Percentiles rank a stretch among this genome's conserved stretches.
Conservation (phyloP, 257 asterid genomes). For the Paraleonurus japonicus region DNA sequence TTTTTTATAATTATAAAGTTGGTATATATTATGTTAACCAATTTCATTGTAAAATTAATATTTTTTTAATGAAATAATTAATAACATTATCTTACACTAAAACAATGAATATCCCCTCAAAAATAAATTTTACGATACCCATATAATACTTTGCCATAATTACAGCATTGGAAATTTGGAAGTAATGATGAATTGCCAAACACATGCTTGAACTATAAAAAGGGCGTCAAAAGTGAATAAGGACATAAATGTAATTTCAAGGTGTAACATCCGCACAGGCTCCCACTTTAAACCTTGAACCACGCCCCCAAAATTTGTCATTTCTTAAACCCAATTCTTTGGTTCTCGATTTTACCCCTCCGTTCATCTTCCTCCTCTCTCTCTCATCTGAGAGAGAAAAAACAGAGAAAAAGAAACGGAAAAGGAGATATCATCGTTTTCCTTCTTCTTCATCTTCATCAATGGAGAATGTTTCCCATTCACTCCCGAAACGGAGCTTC, state of each 20-base stretch:
- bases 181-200: neutral
- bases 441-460: too few species aligned
- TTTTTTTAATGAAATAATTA: too few species aligned
- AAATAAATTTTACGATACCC: too few species aligned
- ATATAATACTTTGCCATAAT: too few species aligned
- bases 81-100: too few species aligned
- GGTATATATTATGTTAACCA: too few species aligned
- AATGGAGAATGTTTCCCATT: constrained; percentile 63
- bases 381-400: neutral
- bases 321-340: constrained; percentile 10
- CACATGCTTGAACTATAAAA: neutral
- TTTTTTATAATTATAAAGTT: too few species aligned
- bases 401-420: constrained; percentile 1
- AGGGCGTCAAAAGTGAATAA: neutral
- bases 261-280: constrained; percentile 5
- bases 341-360: constrained; percentile 27
- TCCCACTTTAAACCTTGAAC: constrained; percentile 5
- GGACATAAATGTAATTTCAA: constrained; percentile 29
- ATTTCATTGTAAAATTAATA: too few species aligned
- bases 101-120: too few species aligned
- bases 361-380: constrained; percentile 3
- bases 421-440: neutral
- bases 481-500: constrained; percentile 57
- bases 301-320: constrained; percentile 27
- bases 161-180: neutral